Base-by-base conservation (phyloP, 805 yeast genomes). In the Ogataea parapolymorpha region DNA sequence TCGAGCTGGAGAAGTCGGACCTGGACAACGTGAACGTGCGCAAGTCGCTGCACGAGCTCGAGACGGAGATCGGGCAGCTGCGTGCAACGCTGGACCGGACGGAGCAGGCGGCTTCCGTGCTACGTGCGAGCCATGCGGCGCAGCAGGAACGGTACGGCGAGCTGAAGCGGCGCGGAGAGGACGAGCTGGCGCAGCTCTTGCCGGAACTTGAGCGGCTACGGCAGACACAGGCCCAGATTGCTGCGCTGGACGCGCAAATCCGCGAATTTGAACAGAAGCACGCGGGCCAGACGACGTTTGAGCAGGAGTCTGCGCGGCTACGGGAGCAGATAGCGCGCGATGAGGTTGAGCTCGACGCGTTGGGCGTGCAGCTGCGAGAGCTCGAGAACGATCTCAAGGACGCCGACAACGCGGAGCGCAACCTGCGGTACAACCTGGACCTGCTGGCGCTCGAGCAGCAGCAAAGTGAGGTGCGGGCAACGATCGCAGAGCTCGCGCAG, bases 331-430 rank as follows among this genome's bases (percentile, higher is more conserved):
- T 65, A 3, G 27, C 51, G 12, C 53, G 50, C 4, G 43, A 67
- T 1, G 72, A 70, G 32, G 35, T 37, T 2, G 50, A 59, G 16
- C 56, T 69, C 2, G 50, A 58, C 2, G 20, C 41, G 1, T 37
- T 59, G 1, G 63, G 58, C 10, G 43, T 79, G 49, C 63, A 71
- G 20, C 75, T 78, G 51, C 77, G 82, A 79, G 78, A 75, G 46
- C 65, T 83, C 36, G 87, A 82, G 59, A 58, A 75, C 7, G 71
- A 72, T 40, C 48, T 29, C 42, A 46, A 44, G n/a, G 83, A 85
- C 47, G 74, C 85, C 1, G 72, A 73, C 24, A 75, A 72, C 38
- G 75, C 79, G 36, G 80, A 82, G 50, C 74, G 87, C 23, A 79
- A 78, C 42, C 64, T 87, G 44, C 66, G 50, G 50, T 75, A 29